These are phyloP conservation scores for Chenopodium album DNA, from an alignment of 148 eudicot genomes.

Conservation along the genomic window DNA sequence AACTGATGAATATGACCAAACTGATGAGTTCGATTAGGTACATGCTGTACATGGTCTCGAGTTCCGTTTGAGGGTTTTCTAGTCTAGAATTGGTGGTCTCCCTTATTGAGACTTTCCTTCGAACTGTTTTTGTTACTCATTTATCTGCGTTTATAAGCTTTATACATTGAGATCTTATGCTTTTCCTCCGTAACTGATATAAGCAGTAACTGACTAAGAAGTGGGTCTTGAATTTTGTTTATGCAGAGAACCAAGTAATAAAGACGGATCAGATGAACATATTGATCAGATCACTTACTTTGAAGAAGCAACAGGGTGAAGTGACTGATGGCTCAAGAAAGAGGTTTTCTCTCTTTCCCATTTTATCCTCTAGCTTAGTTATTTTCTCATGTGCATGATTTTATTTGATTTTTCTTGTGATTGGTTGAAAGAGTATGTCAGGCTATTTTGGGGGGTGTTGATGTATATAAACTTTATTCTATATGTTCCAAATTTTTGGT, in stretches of 20 bases:
- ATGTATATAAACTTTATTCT: neutral
- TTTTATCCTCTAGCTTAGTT: neutral
- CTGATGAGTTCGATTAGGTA: neutral
- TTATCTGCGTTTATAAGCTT: neutral
- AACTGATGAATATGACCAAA: neutral
- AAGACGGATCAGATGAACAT: conserved; percentile 88
- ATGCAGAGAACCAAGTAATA: conserved; percentile 77
- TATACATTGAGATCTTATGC: neutral
- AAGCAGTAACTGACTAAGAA: neutral
- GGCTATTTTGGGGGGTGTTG: neutral
- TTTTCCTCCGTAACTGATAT: neutral
- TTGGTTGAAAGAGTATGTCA: neutral
- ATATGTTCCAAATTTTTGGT: neutral
- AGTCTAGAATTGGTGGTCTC: neutral
- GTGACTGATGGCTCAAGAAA: conserved; percentile 64
- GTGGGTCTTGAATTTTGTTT: conserved; percentile 17
- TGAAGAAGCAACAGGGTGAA: conserved; percentile 70
- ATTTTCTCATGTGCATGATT: neutral
- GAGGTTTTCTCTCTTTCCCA: conserved; percentile 41
- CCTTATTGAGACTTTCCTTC: neutral
- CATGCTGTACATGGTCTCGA: neutral
- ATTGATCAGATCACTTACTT: conserved; percentile 78
- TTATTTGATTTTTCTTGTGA: neutral
- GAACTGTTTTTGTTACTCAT: neutral
- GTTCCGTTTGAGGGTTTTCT: neutral